Base-by-base conservation (phyloP, 2,329 filamentous ascomycete genomes). In the Fusarium sp. region DNA sequence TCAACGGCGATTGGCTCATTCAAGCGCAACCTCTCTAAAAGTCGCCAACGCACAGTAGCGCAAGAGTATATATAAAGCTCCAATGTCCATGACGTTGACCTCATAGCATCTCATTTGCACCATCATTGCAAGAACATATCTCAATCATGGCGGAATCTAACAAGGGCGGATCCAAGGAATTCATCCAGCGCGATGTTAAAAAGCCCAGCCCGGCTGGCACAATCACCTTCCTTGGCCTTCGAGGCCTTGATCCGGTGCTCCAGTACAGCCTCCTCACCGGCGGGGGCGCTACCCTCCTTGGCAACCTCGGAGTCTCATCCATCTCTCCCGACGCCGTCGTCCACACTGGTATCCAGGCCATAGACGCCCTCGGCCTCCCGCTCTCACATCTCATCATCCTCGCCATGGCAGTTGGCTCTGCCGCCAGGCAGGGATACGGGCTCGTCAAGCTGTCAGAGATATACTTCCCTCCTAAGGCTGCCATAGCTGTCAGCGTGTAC, bases 391-490 rank as follows among this genome's bases (percentile, higher is more conserved):
- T 86, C 10, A 81, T 89, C 54, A 80, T 91, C 10, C 79, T 91
- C 7, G 82, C 80, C 62, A 89, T 91, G 87, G 83, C 87, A 24
- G 81, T 84, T 47, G 89, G 86, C 63, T 85, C 83, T 42, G 82
- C 85, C 27, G 66, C 87, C 31, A 91, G 91, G 82, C 89, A 92
- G 68, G 86, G 87, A 75, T 87, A 87, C 80, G 89, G 88, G 87
- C 80, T 87, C 16, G 76, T 83, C 2, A 75, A 73, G 29, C 79
- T 89, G 3, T 85, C 84, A 20, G 80, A 85, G 56, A 88, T 91
- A 72, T 83, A 86, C 14, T 87, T 91, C 80, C 82, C 82, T 1
- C 80, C 85, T 0, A 24, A 54, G 1, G 79, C 81, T 3, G 88
- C 89, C 0, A 47, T 85, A 0, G 66, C 79, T 3, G 83, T 92